These are phyloP conservation scores for Microbotryum silenes-acaulis DNA, from an alignment of 1,284 basidiomycete species.

Conservation along the genomic window DNA sequence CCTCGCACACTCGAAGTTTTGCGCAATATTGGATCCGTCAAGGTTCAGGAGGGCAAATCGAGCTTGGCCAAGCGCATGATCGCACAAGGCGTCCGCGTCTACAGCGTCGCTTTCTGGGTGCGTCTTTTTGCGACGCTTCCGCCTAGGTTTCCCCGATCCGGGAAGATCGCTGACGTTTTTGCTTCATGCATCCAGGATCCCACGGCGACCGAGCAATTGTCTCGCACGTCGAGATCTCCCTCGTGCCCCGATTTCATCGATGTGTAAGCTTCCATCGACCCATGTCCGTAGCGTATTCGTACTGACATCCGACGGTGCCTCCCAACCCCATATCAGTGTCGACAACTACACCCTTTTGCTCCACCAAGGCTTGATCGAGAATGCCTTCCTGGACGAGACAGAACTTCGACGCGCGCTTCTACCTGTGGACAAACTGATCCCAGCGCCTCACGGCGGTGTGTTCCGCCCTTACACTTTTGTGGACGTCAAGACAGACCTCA, in stretches of 20 bases:
- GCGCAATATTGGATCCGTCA: constrained; percentile 33
- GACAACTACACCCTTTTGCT: constrained; percentile 43
- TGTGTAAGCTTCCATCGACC: constrained; percentile 20
- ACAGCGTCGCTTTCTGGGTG: constrained; percentile 43
- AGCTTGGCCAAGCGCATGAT: constrained; percentile 37
- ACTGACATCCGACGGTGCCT: too few species aligned
- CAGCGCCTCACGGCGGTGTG: constrained; percentile 33
- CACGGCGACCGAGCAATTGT: constrained; percentile 37
- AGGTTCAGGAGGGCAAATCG: constrained; percentile 29
- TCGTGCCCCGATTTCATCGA: constrained; percentile 45
- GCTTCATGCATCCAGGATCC: constrained; percentile 35
- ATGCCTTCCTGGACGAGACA: constrained; percentile 41
- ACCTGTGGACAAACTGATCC: constrained; percentile 14
- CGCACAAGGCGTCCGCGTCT: constrained; percentile 37
- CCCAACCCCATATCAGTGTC: constrained; percentile 29
- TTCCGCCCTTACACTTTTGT: constrained; percentile 34
- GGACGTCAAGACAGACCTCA: constrained; percentile 28
- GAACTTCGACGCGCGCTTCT: constrained; percentile 33
- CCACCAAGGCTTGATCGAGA: constrained; percentile 44
- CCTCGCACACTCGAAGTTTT: constrained; percentile 38
- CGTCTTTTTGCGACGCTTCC: constrained; percentile 3
- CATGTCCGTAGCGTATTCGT: too few species aligned
- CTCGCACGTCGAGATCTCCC: constrained; percentile 40
- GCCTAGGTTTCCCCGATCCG: too few species aligned
- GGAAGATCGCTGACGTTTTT: too few species aligned